Percentiles rank a stretch among this genome's conserved stretches.
phyloP scores from a whole-genome alignment of 2,329 filamentous ascomycete species.

The Beauveria caledonica region DNA sequence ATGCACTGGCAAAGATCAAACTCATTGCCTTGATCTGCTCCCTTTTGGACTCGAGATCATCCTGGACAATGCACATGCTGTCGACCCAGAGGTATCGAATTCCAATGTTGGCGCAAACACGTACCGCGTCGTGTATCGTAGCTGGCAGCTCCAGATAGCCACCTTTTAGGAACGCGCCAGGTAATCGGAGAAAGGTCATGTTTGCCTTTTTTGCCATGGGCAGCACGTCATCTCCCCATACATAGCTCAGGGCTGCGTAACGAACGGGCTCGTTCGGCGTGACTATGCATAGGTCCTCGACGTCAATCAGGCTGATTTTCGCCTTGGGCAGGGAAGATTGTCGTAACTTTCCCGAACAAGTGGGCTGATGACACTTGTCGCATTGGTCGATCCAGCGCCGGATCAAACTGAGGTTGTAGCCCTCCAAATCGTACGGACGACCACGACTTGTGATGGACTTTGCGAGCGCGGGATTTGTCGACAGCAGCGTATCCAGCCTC shows the following conservation, averaged over 20 bases:
- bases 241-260: slow-evolving; percentile 11
- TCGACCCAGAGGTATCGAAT: slow-evolving; percentile 14
- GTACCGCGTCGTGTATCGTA: slow-evolving; percentile 10
- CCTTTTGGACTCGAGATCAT: slow-evolving; percentile 6
- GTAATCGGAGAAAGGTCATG: not conserved
- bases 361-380: slow-evolving; percentile 6
- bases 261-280: slow-evolving; percentile 5
- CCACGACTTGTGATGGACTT: not conserved
- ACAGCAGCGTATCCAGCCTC: not conserved
- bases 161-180: not conserved
- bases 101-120: slow-evolving; percentile 6
- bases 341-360: not conserved
- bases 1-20: slow-evolving; percentile 6
- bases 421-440: slow-evolving; percentile 2
- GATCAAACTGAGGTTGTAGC: slow-evolving; percentile 1
- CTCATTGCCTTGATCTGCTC: slow-evolving; percentile 11
- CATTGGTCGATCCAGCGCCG: slow-evolving; percentile 9
- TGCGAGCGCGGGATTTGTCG: not conserved
- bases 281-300: slow-evolving; percentile 9
- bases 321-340: not conserved
- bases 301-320: slow-evolving; percentile 8
- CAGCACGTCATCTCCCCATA: not conserved
- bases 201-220: slow-evolving; percentile 1
- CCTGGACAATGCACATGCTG: slow-evolving; percentile 11
- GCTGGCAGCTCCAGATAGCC: slow-evolving; percentile 1